phyloP scores from a whole-genome alignment of 2,329 filamentous ascomycete species.

The Paraphoma sp. region DNA sequence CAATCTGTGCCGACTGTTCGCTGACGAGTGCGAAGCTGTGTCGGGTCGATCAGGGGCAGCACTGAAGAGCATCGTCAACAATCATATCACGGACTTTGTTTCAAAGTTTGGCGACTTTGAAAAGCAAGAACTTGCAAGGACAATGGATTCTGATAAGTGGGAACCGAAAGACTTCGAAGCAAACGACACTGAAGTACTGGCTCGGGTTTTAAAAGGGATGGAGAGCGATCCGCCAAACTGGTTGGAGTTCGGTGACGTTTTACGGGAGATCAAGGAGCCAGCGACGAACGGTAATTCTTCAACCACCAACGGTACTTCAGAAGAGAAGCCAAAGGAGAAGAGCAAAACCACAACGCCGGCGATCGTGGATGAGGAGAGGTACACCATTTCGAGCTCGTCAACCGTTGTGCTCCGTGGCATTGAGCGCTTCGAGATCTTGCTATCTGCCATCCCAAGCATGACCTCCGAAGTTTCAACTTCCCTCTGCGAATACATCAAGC shows the following conservation, averaged over 20 bases:
- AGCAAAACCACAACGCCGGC: conserved; percentile 64
- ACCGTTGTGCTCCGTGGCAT: conserved; percentile 82
- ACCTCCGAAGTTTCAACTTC: conserved; percentile 80
- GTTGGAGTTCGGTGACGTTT: conserved; percentile 61
- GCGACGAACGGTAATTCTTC: conserved; percentile 30
- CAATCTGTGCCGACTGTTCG: conserved; percentile 80
- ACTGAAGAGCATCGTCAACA: conserved; percentile 80
- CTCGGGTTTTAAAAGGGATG: conserved; percentile 71
- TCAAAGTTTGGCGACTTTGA: conserved; percentile 73
- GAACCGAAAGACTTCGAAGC: conserved; percentile 77
- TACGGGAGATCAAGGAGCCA: conserved; percentile 25
- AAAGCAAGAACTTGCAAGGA: conserved; percentile 75
- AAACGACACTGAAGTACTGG: conserved; percentile 65
- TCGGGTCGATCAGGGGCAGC: conserved; percentile 78
- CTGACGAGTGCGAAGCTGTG: conserved; percentile 85
- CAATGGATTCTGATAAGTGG: conserved; percentile 84
- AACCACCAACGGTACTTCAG: conserved; percentile 39
- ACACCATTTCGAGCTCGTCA: conserved; percentile 84
- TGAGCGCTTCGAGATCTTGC: conserved; percentile 81
- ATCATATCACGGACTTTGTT: conserved; percentile 82
- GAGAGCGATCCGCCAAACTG: conserved; percentile 73
- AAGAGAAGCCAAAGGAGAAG: conserved; percentile 39
- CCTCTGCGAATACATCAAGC: conserved; percentile 83
- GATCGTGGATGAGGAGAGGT: conserved; percentile 81
- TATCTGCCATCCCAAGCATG: conserved; percentile 87